phyloP scores from a whole-genome alignment of 2,329 filamentous ascomycete genomes.

The Mycosphaerella sp. region DNA sequence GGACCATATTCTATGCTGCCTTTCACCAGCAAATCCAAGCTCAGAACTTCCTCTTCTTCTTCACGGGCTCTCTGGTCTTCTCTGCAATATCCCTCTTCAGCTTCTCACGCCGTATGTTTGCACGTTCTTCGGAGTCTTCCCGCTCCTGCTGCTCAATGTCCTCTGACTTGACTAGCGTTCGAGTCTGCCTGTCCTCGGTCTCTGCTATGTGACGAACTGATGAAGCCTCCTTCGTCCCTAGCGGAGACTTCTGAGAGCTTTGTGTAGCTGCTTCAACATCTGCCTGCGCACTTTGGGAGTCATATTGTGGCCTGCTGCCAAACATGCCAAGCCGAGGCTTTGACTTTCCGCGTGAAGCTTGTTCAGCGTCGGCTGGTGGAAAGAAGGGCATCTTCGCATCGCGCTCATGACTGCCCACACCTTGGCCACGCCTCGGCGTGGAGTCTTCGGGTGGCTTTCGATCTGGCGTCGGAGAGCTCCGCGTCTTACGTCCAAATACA shows the following conservation, averaged over 20 bases:
- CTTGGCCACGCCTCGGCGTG: not conserved
- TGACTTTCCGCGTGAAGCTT: not conserved
- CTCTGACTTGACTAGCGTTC: not conserved
- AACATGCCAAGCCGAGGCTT: conserved; percentile 3
- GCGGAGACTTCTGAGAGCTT: not conserved
- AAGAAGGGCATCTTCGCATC: not conserved
- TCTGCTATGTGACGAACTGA: not conserved
- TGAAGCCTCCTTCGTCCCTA: not conserved
- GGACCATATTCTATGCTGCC: not conserved
- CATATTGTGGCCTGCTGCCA: not conserved
- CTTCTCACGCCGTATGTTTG: conserved; percentile 50
- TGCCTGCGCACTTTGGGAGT: not conserved
- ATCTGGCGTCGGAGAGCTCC: not conserved
- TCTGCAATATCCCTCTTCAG: conserved; percentile 50
- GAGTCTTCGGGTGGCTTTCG: not conserved
- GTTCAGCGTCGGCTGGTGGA: not conserved
- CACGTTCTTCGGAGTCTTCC: conserved; percentile 48
- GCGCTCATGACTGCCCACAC: not conserved
- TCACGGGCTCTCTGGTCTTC: conserved; percentile 47
- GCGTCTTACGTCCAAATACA: conserved; percentile 4
- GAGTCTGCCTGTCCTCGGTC: conserved; percentile 3
- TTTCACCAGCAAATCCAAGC: not conserved
- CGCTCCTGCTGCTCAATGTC: conserved; percentile 10
- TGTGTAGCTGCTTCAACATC: not conserved
- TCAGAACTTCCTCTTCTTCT: conserved; percentile 54